Evolutionary conservation across 257 asterid species (phyloP), one percentile per base, ranked within the genome.

Genomic region (Anisodus tanguticus): DNA sequence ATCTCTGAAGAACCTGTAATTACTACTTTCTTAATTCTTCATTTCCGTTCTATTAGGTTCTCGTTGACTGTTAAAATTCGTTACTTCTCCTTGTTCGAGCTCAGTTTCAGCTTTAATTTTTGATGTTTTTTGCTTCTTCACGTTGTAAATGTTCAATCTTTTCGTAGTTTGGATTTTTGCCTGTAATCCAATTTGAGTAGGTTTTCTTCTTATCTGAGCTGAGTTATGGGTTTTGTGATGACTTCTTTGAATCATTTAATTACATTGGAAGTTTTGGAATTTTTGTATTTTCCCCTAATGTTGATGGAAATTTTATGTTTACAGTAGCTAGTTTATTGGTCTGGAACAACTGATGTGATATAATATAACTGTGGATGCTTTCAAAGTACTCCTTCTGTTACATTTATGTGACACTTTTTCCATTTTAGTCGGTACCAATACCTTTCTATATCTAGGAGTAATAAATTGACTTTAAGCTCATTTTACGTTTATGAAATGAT

Each of bases 1-100:
- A 91, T 97, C 89, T 95, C 99, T 54, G 95, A 93, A 87, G 99
- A 97, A 90, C 88, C 94, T 68, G 99, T 97, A 90, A 69, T 5
- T 47, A 57, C 74, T 47, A 57, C 3, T 72, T 49, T 86, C n/a
- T 39, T 1, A 41, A 31, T 37, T 3, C 0, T 19, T 41, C 60
- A 2, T 4, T 71, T 49, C 0, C n/a, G 5, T 16, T 57, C 2
- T 37, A 22, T 81, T 9, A 58, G 8, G 22, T 41, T 68, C 5
- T 47, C 47, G 57, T 57, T 41, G 0, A 22, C 10, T 13, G 9
- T 41, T 58, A 5, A 72, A 7, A 49, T 51, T 51, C 26, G 26
- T 26, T 76, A 12, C 39, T 76, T 51, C 51, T 12, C 39, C 2
- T 51, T 76, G 6, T 51, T 26, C 2, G 63, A 76, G 63, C 47